Base-by-base conservation (phyloP, 176 grass and related monocot genomes). In the Phragmites australis region DNA sequence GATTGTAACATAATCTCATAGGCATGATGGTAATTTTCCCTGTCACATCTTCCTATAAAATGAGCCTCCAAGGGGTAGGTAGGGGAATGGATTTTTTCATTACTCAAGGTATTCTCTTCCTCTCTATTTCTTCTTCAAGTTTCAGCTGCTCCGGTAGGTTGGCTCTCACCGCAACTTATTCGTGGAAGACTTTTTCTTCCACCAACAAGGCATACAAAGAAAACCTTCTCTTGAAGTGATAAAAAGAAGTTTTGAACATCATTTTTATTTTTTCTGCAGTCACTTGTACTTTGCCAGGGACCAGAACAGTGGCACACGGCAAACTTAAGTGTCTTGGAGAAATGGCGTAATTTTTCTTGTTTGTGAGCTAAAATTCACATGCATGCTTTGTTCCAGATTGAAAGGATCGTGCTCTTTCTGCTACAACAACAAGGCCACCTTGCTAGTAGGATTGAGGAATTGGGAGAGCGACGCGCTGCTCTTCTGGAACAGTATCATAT, bases 371-470 rank as follows among this genome's bases (percentile, higher is more conserved):
- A 60, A 64, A 49, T 52, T 83, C 47, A 30, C 9, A 16, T 34
- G 8, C 64, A 3, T 85, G 0, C 34, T 82, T 88, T 52, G 27
- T 72, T 80, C 2, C 79, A 98, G 96, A 98, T 98, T 77, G 92
- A 98, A 90, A 98, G 91, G 86, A 93, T 89, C 30, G 92, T 94
- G 17, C 96, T 94, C 56, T 98, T 98, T 56, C 79, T 98, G 34
- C 72, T 94, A 73, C 90, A 98, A 79, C 90, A 93, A 94, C 92
- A 98, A 94, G 96, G 96, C 3, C 74, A 88, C 48, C 77, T 98
- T 66, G 90, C 96, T 42, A 76, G 21, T n/a, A 92, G 86, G 85
- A 91, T 98, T 42, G 90, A 95, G 61, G 81, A 88, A 79, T 68
- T 98, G 76, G 90, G 92, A 69, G 85, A 89, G 57, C 86, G 79